phyloP scores from a whole-genome alignment of 2,329 filamentous ascomycete species.

The Drechslerella dactyloides region DNA sequence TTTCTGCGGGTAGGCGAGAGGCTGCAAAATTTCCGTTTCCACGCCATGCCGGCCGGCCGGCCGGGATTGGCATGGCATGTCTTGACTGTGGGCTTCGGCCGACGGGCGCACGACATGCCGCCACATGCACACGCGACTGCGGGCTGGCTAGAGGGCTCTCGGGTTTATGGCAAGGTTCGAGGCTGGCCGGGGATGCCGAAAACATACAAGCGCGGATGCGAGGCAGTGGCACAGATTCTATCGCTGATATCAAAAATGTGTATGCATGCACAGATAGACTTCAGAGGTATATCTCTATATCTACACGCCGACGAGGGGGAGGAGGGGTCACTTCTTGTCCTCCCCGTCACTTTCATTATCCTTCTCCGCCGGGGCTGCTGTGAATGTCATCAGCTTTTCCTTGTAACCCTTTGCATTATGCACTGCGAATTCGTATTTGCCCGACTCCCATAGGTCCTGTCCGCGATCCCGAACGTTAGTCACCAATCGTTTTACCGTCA shows the following conservation, averaged over 20 bases:
- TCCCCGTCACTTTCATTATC: slow-evolving; percentile 46
- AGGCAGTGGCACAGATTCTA: not conserved
- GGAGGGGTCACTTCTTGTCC: slow-evolving; percentile 20
- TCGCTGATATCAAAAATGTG: too few species aligned
- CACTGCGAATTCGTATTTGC: slow-evolving; percentile 61
- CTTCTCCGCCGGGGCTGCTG: slow-evolving; percentile 55
- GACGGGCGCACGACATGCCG: slow-evolving; percentile 4
- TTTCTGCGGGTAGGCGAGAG: slow-evolving; percentile 17
- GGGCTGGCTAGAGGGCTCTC: not conserved
- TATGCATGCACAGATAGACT: too few species aligned
- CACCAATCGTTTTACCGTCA: not conserved
- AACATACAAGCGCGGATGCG: slow-evolving; percentile 8
- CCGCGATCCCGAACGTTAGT: not conserved
- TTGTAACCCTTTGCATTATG: slow-evolving; percentile 57
- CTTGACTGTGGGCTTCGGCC: slow-evolving; percentile 1
- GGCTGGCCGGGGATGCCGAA: not conserved
- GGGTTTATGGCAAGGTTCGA: slow-evolving; percentile 8
- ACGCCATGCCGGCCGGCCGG: slow-evolving; percentile 8
- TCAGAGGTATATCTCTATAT: too few species aligned
- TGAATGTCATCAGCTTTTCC: slow-evolving; percentile 58
- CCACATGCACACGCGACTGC: slow-evolving; percentile 5
- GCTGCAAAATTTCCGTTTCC: slow-evolving; percentile 28
- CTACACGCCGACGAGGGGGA: too few species aligned
- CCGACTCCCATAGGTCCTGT: slow-evolving; percentile 64
- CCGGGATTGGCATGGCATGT: slow-evolving; percentile 24